Evolutionary conservation across 106 monocot genomes (phyloP).

Genomic region (Amphibolis antarctica): DNA sequence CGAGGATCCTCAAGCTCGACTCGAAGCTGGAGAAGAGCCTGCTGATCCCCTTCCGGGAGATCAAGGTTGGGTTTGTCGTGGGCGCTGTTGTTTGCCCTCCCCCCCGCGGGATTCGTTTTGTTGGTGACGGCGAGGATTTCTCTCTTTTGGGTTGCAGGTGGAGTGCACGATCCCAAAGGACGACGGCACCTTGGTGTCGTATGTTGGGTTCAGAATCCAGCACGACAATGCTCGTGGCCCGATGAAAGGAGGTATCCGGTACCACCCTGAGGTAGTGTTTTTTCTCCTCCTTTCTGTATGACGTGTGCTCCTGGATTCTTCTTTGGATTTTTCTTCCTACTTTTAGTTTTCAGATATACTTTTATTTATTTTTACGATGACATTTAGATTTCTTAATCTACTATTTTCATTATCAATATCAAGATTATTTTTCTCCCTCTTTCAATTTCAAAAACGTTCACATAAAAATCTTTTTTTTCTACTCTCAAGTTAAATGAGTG

Average conservation of each 20-base stretch:
- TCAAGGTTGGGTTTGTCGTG: constrained; percentile 37
- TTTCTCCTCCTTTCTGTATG: neutral
- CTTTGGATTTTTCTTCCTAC: neutral
- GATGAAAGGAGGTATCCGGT: constrained; percentile 94
- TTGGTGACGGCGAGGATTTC: neutral
- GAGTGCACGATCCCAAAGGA: constrained; percentile 95
- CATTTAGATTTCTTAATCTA: neutral
- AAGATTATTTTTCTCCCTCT: too few relatives aligned
- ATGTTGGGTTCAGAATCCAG: constrained; percentile 85
- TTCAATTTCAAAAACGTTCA: too few relatives aligned
- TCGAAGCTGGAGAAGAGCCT: constrained; percentile 93
- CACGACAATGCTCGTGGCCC: constrained; percentile 96
- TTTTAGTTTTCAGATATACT: too few relatives aligned
- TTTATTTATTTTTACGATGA: too few relatives aligned
- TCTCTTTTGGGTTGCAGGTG: constrained; percentile 40
- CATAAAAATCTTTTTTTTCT: too few relatives aligned
- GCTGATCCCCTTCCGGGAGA: constrained; percentile 87
- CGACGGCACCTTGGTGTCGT: constrained; percentile 70
- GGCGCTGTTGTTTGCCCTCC: neutral
- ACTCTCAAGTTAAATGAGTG: too few relatives aligned
- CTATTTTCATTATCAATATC: too few relatives aligned
- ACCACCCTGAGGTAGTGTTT: constrained; percentile 64
- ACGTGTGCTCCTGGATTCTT: constrained; percentile 1
- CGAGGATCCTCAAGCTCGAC: constrained; percentile 65
- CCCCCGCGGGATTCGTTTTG: too few relatives aligned